Evolutionary conservation across 1,139 yeast genomes (phyloP), one percentile per base, ranked within the genome.

Genomic region (Saccharomyces hybrid): DNA sequence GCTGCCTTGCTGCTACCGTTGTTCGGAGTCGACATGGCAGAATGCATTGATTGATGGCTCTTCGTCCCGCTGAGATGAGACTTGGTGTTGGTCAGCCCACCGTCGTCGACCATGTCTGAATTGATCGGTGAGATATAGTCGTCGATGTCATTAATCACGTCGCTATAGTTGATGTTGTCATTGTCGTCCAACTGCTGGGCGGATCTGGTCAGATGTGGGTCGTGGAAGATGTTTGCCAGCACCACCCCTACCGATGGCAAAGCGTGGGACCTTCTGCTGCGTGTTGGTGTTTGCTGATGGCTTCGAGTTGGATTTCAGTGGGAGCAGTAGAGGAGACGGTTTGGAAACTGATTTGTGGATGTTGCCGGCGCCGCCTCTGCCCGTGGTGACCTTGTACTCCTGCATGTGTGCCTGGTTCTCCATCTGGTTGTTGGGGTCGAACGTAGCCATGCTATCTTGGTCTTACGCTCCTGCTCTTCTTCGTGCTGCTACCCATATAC

Each of bases 301-400:
- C 44, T 38, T 38, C 16, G 44, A 38, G 24, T 38, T 81, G 28
- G 84, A 79, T 2, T 88, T 88, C 63, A 81, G 83, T 3, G 82
- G 80, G 1, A 77, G 79, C 44, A 80, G 68, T 54, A 75, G 78
- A 2, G 86, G 86, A 9, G 82, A 76, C 7, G 83, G 82, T 42
- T 74, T 68, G 47, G 74, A 68, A 48, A 64, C 66, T 8, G 82
- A 73, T 1, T 75, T 61, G 60, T 78, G 75, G 55, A 86, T 82
- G 66, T 86, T 86, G 7, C 93, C 93, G 0, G 88, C 87, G 3
- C 95, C 93, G 9, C 95, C 95, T 51, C 95, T 77, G 9, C 93
- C 93, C 0, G 89, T 84, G n/a, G 86, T 80, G 61, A 68, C 56
- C 51, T 51, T 60, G 49, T 61, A 63, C 42, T 38, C 46, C 48